Base-by-base conservation (phyloP, 345 rosid species). In the Reutealis trisperma region DNA sequence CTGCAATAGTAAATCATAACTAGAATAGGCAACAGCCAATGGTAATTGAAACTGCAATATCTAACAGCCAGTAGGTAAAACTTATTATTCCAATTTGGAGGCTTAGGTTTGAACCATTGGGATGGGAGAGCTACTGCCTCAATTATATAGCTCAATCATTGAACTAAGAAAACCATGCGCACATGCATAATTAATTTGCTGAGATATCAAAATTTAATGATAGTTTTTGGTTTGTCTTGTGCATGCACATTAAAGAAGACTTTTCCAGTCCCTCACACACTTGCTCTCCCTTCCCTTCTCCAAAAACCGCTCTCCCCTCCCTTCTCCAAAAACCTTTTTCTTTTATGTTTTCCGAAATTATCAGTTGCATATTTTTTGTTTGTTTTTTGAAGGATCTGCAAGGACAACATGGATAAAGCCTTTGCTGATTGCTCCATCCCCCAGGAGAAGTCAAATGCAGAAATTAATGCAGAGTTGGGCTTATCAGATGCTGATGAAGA, bases 361-460 rank as follows among this genome's bases (percentile, higher is more conserved):
- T 70, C 5, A 30, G 19, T 60, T 65, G 44, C 22, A 25, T 37
- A 37, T 37, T 16, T 71, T 10, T 51, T 14, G 5, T 22, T 22
- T 41, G 25, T 16, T 49, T 79, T 76, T 54, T 77, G 73, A 85
- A 96, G 99, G 99, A 79, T 84, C 71, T 96, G 99, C 81, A 83
- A 77, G 89, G 95, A 93, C 87, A 96, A 91, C 86, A 41, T 55
- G 70, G 94, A 96, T 74, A 82, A 81, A 85, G 68, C 77, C 19
- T 96, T 87, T 52, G 90, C 98, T 75, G 92, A 87, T 84, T 96
- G 99, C 86, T 87, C 95, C 78, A 83, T 79, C 68, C 73, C 88
- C 63, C 99, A 96, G 89, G 99, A 96, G 89, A 96, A 89, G 88
- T 89, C 97, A 75, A 92, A 92, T 84, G 94, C 87, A 75, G 98